Evolutionary conservation across 2,329 filamentous ascomycete species (phyloP).

Genomic region (Aureobasidium sp.): DNA sequence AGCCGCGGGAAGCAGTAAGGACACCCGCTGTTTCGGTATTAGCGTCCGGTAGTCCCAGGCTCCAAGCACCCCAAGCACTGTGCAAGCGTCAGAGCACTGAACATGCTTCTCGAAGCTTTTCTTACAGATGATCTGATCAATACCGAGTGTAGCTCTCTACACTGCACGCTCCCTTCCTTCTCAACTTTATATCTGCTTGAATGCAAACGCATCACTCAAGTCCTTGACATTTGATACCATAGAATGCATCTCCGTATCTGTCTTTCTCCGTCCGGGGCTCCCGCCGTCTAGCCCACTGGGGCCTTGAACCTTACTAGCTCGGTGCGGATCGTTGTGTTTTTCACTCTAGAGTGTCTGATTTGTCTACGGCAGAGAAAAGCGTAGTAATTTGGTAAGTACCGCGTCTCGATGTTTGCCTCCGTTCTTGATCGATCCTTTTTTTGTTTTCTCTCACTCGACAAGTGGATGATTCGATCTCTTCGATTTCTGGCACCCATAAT

Average conservation of each 20-base stretch:
- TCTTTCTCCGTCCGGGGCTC: background rate
- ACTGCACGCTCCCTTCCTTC: background rate
- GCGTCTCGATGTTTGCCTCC: background rate
- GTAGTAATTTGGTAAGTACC: background rate
- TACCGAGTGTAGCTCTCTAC: background rate
- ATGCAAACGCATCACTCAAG: background rate
- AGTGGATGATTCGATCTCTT: background rate
- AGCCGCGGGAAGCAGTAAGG: background rate
- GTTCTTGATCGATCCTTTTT: background rate
- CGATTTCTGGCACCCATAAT: background rate
- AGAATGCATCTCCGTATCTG: background rate
- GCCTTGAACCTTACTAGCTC: background rate
- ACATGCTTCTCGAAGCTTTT: background rate
- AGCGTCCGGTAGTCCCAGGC: background rate
- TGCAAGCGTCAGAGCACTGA: background rate
- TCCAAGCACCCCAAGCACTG: background rate
- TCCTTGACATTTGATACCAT: background rate
- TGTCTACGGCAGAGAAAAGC: background rate
- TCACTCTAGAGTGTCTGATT: background rate
- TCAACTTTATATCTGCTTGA: background rate
- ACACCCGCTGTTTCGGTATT: background rate
- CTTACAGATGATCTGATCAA: background rate
- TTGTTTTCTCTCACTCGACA: background rate
- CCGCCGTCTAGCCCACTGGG: background rate
- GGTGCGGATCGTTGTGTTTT: conserved; percentile 1